Evolutionary conservation across 495 filamentous ascomycete species (phyloP), one percentile per base, ranked within the genome.

Genomic region (Recurvomyces mirabilis): DNA sequence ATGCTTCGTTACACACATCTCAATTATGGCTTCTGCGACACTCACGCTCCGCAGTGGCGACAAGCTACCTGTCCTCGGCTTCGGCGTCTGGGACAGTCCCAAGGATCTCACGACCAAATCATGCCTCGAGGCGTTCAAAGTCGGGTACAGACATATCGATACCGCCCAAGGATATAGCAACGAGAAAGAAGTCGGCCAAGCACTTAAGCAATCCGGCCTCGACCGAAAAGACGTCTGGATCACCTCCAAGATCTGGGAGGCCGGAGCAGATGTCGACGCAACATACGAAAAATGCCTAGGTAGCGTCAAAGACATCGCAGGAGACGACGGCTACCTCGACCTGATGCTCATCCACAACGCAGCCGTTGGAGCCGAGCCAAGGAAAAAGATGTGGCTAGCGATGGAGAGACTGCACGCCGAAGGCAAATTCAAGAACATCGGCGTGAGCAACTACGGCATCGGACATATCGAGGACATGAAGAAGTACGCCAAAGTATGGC

Each of bases 91-190:
- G 60, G 71, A 70, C 38, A 76, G 74, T 10, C 66, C 65, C 9
- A 38, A 59, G 14, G 45, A 64, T 18, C 65, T 69, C 42, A 79
- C 73, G 58, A 64, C 70, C 13, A 52, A 68, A 20, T 78, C 78
- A 4, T 73, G 68, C 49, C 61, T 70, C n/a, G 68, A 66, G 25
- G 81, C 81, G n/a, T 63, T 86, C 23, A 57, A 69, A 4, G 57
- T 65, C 5, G 79, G 81, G 37, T 84, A 84, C 64, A 73, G 79
- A 29, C 78, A 81, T 61, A 80, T 86, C 48, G 81, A 86, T 60
- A 78, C 79, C 0, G 81, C 81, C 0, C 77, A 84, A 56, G 76
- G 72, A 60, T 84, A 84, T 58, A 67, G 57, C 26, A 86, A 85
- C 51, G 81, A 86, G 50, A 49, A 56, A 1, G 69, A 81, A 54